These are phyloP conservation scores for Penicillium roqueforti DNA, from an alignment of 495 filamentous ascomycete genomes.

Conservation along the genomic window DNA sequence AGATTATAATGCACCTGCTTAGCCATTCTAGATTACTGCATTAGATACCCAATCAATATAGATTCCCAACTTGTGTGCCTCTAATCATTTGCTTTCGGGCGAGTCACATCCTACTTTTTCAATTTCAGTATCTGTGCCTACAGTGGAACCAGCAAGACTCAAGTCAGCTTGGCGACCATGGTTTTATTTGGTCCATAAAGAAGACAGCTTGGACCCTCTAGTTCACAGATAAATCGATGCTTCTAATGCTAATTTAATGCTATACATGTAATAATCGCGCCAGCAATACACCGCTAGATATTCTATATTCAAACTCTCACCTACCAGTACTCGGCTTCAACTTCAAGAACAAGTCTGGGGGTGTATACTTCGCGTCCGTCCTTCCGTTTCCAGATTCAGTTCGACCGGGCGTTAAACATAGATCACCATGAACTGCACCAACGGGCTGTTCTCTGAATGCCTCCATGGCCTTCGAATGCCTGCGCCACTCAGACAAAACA, in stretches of 20 bases:
- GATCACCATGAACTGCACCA: constrained; percentile 8
- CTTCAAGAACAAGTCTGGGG: constrained; percentile 38
- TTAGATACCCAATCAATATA: constrained; percentile 2
- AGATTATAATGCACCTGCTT: background rate
- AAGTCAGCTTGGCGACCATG: background rate
- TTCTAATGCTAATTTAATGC: background rate
- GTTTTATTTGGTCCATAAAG: background rate
- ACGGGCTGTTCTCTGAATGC: constrained; percentile 1
- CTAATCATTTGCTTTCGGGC: background rate
- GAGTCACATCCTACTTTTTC: background rate
- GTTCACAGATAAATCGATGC: background rate
- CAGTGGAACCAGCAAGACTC: background rate
- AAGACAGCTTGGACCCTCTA: background rate
- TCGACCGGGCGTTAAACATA: constrained; percentile 7
- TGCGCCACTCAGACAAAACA: constrained; percentile 61
- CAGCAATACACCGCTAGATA: background rate
- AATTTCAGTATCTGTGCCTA: background rate
- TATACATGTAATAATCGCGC: background rate
- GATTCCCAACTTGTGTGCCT: background rate
- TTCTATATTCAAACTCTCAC: background rate
- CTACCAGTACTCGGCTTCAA: constrained; percentile 12
- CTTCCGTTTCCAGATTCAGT: constrained; percentile 9
- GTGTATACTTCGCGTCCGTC: constrained; percentile 18
- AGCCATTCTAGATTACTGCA: background rate
- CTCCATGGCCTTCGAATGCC: constrained; percentile 22